Conservation (phyloP, 2,329 filamentous ascomycete species). For the Aspergillus glaucus region DNA sequence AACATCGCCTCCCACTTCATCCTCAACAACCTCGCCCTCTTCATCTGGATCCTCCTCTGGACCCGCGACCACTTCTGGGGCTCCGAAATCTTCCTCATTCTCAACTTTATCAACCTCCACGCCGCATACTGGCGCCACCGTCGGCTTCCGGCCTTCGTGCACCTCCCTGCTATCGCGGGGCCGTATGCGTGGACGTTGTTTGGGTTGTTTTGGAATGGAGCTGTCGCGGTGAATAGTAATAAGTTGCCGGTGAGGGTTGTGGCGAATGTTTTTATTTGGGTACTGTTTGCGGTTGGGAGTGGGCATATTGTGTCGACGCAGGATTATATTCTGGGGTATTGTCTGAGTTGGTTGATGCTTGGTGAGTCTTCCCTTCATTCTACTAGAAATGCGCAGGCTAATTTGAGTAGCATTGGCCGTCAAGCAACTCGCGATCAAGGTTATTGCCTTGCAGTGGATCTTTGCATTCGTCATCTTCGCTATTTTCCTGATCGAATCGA, state of each 20-base stretch:
- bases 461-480: conserved; percentile 81
- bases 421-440: conserved; percentile 65
- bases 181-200: conserved; percentile 83
- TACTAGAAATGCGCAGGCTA: neutral
- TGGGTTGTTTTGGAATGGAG: conserved; percentile 83
- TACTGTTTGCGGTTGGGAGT: conserved; percentile 66
- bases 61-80: conserved; percentile 67
- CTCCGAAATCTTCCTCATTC: conserved; percentile 66
- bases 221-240: conserved; percentile 67
- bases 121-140: conserved; percentile 75
- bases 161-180: conserved; percentile 66
- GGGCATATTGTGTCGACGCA: conserved; percentile 71
- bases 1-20: conserved; percentile 81
- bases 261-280: conserved; percentile 85
- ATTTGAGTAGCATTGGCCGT: conserved; percentile 57
- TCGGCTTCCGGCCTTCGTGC: conserved; percentile 65
- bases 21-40: conserved; percentile 74
- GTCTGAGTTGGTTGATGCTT: conserved; percentile 64
- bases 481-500: conserved; percentile 62
- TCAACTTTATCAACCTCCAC: conserved; percentile 77
- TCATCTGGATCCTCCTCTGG: conserved; percentile 78
- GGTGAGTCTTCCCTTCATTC: conserved; percentile 43
- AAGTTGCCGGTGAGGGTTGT: conserved; percentile 67
- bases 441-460: conserved; percentile 83
- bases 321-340: conserved; percentile 73